phyloP scores from a whole-genome alignment of 225 moss, liverwort and hornwort genomes.

The Sphagnum tenellum region DNA sequence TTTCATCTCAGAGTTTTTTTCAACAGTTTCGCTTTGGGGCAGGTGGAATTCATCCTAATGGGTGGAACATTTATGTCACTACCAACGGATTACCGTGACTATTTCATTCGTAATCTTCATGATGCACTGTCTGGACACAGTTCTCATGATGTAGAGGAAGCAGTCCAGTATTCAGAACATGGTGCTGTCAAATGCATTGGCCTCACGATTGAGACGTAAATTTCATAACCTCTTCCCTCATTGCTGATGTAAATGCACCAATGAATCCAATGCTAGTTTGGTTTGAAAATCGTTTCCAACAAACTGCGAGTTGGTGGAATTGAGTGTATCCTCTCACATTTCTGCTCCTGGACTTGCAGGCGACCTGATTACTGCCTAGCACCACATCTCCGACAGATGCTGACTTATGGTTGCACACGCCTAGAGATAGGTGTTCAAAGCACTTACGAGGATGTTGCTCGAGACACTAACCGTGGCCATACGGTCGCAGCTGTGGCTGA shows the following conservation, averaged over 20 bases:
- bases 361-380: slow-evolving; percentile 98
- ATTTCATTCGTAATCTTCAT: slow-evolving; percentile 95
- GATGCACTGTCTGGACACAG: slow-evolving; percentile 94
- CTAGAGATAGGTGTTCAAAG: slow-evolving; percentile 99
- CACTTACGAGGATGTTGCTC: slow-evolving; percentile 97
- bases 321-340: no score
- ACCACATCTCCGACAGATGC: slow-evolving; percentile 95
- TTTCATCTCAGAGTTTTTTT: no score
- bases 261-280: no score
- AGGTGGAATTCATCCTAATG: slow-evolving; percentile 99
- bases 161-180: slow-evolving; percentile 96
- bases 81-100: slow-evolving; percentile 91
- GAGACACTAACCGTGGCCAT: slow-evolving; percentile 97
- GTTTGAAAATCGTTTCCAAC: no score
- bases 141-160: slow-evolving; percentile 82
- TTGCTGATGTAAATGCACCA: no score
- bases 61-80: slow-evolving; percentile 99
- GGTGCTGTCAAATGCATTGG: slow-evolving; percentile 95
- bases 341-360: slow-evolving; percentile 33
- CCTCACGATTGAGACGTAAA: slow-evolving; percentile 97
- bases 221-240: background rate
- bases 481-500: slow-evolving; percentile 95
- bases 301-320: no score
- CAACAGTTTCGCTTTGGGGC: slow-evolving; percentile 5
- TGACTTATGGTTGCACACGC: slow-evolving; percentile 94